These are phyloP conservation scores for Prunus mira DNA, from an alignment of 306 rosid genomes.

Conservation along the genomic window DNA sequence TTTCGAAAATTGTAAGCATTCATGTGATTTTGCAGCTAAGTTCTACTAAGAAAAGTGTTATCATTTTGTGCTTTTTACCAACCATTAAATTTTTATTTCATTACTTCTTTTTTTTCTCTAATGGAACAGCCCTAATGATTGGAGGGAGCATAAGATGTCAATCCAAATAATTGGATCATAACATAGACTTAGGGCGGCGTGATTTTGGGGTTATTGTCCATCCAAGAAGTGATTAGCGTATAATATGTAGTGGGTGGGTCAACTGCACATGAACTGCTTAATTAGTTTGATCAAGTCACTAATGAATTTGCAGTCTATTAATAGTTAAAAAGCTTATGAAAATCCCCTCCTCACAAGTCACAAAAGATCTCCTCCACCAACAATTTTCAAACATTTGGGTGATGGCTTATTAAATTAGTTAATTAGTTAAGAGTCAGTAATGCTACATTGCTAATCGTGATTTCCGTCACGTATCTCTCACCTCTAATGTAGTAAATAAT, in stretches of 20 bases:
- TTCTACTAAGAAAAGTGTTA: not conserved
- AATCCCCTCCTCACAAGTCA: constrained; percentile 30
- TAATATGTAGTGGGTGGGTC: constrained; percentile 47
- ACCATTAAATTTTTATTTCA: not conserved
- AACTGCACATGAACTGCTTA: constrained; percentile 52
- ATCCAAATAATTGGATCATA: constrained; percentile 30
- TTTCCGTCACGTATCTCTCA: not conserved
- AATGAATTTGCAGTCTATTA: constrained; percentile 4
- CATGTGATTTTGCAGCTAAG: not conserved
- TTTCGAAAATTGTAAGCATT: too few species aligned
- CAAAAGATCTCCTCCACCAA: constrained; percentile 24
- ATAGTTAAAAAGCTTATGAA: not conserved
- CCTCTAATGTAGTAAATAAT: not conserved
- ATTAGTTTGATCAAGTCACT: not conserved
- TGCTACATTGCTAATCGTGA: not conserved
- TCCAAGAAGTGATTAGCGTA: constrained; percentile 30
- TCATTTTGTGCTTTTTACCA: constrained; percentile 18
- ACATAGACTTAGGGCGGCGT: constrained; percentile 38
- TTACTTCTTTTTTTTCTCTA: not conserved
- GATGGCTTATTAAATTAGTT: constrained; percentile 3
- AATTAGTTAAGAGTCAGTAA: not conserved
- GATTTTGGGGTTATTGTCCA: constrained; percentile 54
- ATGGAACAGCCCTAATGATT: constrained; percentile 33
- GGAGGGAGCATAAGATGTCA: constrained; percentile 21
- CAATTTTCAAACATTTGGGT: not conserved